phyloP scores from a whole-genome alignment of 148 eudicot genomes.

The Persicaria maculosa region DNA sequence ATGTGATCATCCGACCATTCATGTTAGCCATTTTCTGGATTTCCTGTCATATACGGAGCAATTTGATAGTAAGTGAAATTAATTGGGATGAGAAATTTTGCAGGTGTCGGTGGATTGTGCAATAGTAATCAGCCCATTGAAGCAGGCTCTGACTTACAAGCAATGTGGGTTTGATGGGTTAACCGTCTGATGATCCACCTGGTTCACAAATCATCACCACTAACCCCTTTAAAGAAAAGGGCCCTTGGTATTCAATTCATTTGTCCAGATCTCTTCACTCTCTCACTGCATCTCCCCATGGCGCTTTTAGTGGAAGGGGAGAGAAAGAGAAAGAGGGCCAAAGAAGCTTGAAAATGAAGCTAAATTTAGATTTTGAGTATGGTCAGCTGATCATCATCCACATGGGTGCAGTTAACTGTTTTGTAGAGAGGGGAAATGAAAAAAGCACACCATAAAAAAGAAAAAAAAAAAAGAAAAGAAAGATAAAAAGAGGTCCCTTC shows the following conservation, averaged over 20 bases:
- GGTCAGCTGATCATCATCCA: constrained; percentile 2
- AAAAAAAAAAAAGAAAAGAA: neutral
- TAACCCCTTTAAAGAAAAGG: neutral
- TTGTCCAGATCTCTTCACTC: constrained; percentile 1
- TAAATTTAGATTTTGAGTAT: neutral
- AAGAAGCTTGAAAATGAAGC: constrained; percentile 6
- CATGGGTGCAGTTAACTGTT: constrained; percentile 11
- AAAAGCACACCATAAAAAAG: neutral
- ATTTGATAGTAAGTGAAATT: neutral
- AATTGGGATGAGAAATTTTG: constrained; percentile 1
- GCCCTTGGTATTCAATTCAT: neutral
- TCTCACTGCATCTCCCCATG: constrained; percentile 4
- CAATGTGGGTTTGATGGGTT: constrained; percentile 91
- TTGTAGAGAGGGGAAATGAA: constrained; percentile 8
- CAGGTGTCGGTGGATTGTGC: constrained; percentile 87
- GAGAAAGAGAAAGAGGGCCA: constrained; percentile 7
- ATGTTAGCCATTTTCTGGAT: neutral
- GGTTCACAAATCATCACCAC: constrained; percentile 3
- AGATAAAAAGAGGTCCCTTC: neutral
- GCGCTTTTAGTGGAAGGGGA: constrained; percentile 1
- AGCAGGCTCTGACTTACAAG: constrained; percentile 66
- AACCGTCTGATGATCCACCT: constrained; percentile 40
- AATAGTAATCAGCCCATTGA: constrained; percentile 79
- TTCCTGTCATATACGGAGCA: neutral
- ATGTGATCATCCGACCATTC: neutral